These are phyloP conservation scores for Talaromyces sp. DNA, from an alignment of 2,329 filamentous ascomycete species.

Conservation along the genomic window DNA sequence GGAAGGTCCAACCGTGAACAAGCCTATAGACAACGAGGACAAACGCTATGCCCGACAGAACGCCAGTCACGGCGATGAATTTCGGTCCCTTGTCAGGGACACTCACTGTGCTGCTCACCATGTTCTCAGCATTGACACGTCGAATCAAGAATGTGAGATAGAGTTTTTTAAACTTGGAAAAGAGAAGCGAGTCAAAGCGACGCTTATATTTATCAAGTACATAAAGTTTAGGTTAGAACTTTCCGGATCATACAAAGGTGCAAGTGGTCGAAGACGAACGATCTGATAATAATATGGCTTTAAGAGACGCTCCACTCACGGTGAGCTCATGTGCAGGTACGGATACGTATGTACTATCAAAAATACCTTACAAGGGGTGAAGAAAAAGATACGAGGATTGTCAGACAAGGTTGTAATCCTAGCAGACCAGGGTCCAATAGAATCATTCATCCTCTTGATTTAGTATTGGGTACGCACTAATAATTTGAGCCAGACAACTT, in stretches of 20 bases:
- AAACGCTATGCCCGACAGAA: conserved; percentile 16
- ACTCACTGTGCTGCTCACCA: background rate
- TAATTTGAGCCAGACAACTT: background rate
- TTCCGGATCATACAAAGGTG: background rate
- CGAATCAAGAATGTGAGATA: background rate
- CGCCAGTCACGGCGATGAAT: conserved; percentile 16
- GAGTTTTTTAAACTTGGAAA: background rate
- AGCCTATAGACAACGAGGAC: conserved; percentile 18
- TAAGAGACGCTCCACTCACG: background rate
- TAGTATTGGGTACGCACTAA: background rate
- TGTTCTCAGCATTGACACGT: background rate
- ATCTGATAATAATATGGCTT: background rate
- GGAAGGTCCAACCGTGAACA: conserved; percentile 11
- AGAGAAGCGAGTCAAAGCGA: background rate
- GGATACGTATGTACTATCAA: background rate
- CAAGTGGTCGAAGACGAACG: background rate
- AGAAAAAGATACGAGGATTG: background rate
- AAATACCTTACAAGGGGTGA: conserved; percentile 3
- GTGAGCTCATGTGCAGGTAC: background rate
- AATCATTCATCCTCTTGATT: background rate
- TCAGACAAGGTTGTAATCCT: conserved; percentile 2
- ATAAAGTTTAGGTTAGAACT: background rate
- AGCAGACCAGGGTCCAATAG: background rate
- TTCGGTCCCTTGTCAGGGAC: conserved; percentile 20
- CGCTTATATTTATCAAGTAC: background rate